phyloP scores from a whole-genome alignment of 2,329 filamentous ascomycete species.

The Tolypocladium tundrense region DNA sequence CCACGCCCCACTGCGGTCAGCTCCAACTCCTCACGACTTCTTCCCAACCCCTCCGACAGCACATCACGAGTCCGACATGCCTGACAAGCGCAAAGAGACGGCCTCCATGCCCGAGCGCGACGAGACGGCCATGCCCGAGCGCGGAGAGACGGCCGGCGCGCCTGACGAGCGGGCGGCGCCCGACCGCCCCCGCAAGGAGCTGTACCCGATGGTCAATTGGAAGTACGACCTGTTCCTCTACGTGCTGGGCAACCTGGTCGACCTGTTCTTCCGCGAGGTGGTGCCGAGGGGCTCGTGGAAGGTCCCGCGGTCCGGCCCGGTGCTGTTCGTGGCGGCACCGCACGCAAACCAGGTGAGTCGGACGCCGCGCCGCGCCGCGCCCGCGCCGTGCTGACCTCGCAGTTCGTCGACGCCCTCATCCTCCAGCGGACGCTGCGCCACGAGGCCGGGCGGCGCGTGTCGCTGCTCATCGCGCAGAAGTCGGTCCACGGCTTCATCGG shows the following conservation, averaged over 20 bases:
- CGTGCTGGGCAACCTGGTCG: conserved; percentile 71
- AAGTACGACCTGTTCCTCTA: conserved; percentile 72
- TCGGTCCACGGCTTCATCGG: conserved; percentile 93
- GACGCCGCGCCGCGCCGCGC: no score
- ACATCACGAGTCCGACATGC: no score
- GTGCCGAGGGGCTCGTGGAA: conserved; percentile 93
- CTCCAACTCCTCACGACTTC: no score
- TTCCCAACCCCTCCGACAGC: no score
- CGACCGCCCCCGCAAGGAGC: conserved; percentile 31
- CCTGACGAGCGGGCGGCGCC: neutral
- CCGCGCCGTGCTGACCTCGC: conserved; percentile 1
- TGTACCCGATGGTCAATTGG: conserved; percentile 60
- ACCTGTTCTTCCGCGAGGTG: conserved; percentile 97
- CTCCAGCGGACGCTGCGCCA: conserved; percentile 82
- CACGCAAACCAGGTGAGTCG: conserved; percentile 80
- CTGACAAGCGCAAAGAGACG: no score
- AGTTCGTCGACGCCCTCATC: conserved; percentile 94
- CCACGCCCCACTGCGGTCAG: no score
- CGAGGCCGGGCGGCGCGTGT: conserved; percentile 80
- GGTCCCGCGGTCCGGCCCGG: conserved; percentile 75
- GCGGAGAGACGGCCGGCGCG: neutral
- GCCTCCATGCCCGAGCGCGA: neutral
- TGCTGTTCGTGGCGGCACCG: conserved; percentile 92
- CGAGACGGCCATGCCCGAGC: neutral
- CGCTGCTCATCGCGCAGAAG: conserved; percentile 89